phyloP scores from a whole-genome alignment of 495 filamentous ascomycete species.

The Daldinia vernicosa region DNA sequence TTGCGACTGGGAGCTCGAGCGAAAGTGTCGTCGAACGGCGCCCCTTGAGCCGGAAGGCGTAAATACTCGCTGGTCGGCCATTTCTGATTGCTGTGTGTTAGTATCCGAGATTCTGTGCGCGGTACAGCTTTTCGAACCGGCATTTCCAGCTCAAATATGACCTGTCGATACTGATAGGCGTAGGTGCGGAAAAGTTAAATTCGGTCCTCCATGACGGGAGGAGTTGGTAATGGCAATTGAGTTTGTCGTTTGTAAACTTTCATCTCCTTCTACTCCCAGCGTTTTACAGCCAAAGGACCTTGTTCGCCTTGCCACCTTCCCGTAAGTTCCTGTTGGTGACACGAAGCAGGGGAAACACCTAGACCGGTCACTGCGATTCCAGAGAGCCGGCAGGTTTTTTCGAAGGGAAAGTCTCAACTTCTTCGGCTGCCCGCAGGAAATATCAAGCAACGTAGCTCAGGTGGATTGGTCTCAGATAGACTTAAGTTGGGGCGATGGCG shows the following conservation, averaged over 20 bases:
- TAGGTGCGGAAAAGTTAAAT: conserved; percentile 16
- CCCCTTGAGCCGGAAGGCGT: conserved; percentile 40
- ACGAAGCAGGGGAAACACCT: conserved; percentile 32
- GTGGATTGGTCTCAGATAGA: conserved; percentile 20
- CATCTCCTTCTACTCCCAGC: conserved; percentile 27
- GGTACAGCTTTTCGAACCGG: conserved; percentile 25
- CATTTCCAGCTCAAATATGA: conserved; percentile 32
- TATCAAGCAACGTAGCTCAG: conserved; percentile 10
- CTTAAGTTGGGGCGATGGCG: conserved; percentile 28
- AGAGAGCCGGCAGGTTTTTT: conserved; percentile 25
- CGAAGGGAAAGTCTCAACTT: conserved; percentile 31
- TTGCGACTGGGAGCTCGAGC: conserved; percentile 49
- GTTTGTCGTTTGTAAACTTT: conserved; percentile 29
- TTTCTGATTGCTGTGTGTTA: conserved; percentile 38
- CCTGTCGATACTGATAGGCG: conserved; percentile 26
- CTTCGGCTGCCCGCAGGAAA: conserved; percentile 37
- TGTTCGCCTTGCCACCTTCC: conserved; percentile 25
- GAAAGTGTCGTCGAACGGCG: conserved; percentile 39
- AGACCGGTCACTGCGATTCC: conserved; percentile 30
- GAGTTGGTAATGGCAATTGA: conserved; percentile 10
- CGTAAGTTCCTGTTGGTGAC: conserved; percentile 13
- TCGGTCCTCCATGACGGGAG: conserved; percentile 38
- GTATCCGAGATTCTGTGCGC: conserved; percentile 36
- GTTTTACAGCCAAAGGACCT: conserved; percentile 8
- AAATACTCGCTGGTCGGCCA: conserved; percentile 42